Base-by-base conservation (phyloP, 495 filamentous ascomycete species). In the Venustampulla echinocandica region DNA sequence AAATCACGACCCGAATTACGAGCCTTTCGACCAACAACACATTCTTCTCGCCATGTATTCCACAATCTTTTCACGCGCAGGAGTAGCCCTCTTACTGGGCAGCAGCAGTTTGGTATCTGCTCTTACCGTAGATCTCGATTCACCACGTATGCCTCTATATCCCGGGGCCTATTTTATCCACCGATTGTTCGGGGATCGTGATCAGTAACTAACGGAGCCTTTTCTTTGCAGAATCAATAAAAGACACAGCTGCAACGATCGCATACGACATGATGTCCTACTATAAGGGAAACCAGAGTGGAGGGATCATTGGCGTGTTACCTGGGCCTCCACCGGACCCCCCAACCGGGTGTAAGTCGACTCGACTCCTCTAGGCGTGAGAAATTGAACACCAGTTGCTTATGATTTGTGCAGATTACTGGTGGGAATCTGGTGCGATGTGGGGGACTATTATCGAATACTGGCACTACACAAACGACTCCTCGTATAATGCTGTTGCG, bases 351-450 rank as follows among this genome's bases (percentile, higher is more conserved):
- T 76, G 62, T 77, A 71, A 61, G 75, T 57, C 11, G 34, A 30
- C 27, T 30, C 13, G 6, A 6, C 27, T 30, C 6, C 13, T 13
- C 27, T 30, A 13, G 13, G 10, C 67, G 68, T 32, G 32, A 51
- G 21, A 11, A 13, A 3, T 40, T n/a, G 15, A 30, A 39, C 15
- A n/a, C 10, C 21, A 17, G 4, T 4, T 5, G 14, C 14, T n/a
- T 14, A 15, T 50, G 21, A 15, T 34, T 22, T 35, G 49, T 27
- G 10, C 23, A 58, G 73, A 69, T 35, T 77, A 74, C 42, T 89
- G 84, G 84, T 89, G 82, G 83, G 80, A 86, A 61, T 76, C 71
- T 41, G 84, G 83, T 41, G 81, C 80, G 39, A 78, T 86, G 66
- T 88, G 82, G 71, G 82, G 83, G 56, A 70, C 73, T 1, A 60